Conservation (phyloP, 768 basidiomycete genomes). For the Trametes maxima region DNA sequence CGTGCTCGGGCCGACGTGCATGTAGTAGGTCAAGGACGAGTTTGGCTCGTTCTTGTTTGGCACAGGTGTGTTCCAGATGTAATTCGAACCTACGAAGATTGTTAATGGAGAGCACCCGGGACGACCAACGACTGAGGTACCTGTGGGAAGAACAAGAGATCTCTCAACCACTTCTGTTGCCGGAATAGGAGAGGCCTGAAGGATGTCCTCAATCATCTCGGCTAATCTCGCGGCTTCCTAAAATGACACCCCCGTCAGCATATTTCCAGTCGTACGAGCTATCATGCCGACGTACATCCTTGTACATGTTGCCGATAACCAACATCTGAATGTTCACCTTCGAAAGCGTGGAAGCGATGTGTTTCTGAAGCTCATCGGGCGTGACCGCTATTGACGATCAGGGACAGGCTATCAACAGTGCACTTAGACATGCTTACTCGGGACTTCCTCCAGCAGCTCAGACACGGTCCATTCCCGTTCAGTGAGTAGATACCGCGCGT, state of each 20-base stretch:
- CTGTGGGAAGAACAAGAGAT: conserved; percentile 67
- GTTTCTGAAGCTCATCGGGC: conserved; percentile 64
- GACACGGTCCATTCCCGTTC: conserved; percentile 74
- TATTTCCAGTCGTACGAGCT: background rate
- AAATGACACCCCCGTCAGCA: background rate
- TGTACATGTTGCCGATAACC: conserved; percentile 81
- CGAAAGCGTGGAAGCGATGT: conserved; percentile 60
- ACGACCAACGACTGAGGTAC: conserved; percentile 40
- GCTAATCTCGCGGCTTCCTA: conserved; percentile 81
- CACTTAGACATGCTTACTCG: conserved; percentile 50
- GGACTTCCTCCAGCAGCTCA: conserved; percentile 76
- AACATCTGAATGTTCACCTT: conserved; percentile 72
- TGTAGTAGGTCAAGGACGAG: conserved; percentile 82
- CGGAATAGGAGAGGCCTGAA: conserved; percentile 58
- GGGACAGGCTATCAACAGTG: background rate
- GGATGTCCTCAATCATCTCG: conserved; percentile 67
- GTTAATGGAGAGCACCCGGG: background rate
- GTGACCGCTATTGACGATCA: conserved; percentile 57
- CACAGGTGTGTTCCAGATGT: conserved; percentile 63
- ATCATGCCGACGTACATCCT: conserved; percentile 58
- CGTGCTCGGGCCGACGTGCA: conserved; percentile 71
- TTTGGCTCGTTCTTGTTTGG: conserved; percentile 88
- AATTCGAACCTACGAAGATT: conserved; percentile 60
- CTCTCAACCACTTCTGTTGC: conserved; percentile 51
- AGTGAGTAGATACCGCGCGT: conserved; percentile 67